phyloP scores from a whole-genome alignment of 176 grass and related monocot genomes.

The Phoenix roebelenii region DNA sequence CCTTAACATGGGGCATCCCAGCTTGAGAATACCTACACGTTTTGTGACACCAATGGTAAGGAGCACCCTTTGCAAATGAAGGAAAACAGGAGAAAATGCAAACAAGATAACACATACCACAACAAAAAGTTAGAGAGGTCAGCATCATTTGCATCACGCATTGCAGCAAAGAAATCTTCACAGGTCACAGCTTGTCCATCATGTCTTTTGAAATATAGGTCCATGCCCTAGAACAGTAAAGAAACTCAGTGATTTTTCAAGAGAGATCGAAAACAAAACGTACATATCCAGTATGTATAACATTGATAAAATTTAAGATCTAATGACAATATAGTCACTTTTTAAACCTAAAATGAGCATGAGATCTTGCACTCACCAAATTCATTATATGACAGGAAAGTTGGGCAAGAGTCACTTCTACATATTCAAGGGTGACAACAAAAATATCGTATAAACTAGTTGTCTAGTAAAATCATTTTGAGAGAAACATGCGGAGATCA shows the following conservation, averaged over 20 bases:
- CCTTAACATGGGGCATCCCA: constrained; percentile 66
- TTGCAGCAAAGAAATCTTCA: constrained; percentile 95
- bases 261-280: not conserved
- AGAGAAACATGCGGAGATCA: not conserved
- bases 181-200: constrained; percentile 97
- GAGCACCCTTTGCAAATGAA: constrained; percentile 3
- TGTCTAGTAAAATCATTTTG: too few species aligned
- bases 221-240: constrained; percentile 68
- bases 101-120: constrained; percentile 42
- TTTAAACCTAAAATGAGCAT: too few species aligned
- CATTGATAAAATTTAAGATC: too few species aligned
- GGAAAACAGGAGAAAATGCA: not conserved
- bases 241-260: constrained; percentile 5
- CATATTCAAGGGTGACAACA: not conserved
- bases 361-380: too few species aligned
- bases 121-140: constrained; percentile 75
- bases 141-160: constrained; percentile 92
- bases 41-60: too few species aligned
- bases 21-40: constrained; percentile 79
- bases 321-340: too few species aligned
- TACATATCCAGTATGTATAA: not conserved
- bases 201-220: constrained; percentile 98
- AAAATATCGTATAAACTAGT: not conserved
- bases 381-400: too few species aligned
- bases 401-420: too few species aligned